Evolutionary conservation across 306 rosid genomes (phyloP).

Genomic region (Trichosanthes truncata): DNA sequence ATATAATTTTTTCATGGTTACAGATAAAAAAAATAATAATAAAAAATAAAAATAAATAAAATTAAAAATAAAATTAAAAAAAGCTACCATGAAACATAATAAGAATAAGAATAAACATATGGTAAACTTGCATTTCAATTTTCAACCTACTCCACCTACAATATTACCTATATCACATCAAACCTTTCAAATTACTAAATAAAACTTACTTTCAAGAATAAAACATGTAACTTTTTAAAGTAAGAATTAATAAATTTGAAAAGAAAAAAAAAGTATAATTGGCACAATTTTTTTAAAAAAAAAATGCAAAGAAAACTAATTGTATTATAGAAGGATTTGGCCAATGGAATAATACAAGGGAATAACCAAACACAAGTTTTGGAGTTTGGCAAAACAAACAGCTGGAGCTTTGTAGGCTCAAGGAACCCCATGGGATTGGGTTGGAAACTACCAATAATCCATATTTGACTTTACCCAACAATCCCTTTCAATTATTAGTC

Average conservation of each 20-base stretch:
- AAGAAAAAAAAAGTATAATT: no score
- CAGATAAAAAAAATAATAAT: no score
- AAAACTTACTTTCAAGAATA: no score
- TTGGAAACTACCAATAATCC: not conserved
- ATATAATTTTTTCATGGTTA: no score
- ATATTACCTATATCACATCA: no score
- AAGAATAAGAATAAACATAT: no score
- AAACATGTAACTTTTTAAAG: not conserved
- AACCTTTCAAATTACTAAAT: no score
- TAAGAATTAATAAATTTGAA: no score
- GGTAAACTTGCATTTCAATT: not conserved
- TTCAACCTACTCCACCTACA: not conserved
- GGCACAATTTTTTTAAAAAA: no score
- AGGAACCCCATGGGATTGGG: not conserved
- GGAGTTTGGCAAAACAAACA: not conserved
- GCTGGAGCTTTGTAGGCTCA: slow-evolving; percentile 2
- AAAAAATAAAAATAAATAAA: no score
- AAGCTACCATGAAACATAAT: no score
- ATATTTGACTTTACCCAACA: not conserved
- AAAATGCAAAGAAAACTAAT: not conserved
- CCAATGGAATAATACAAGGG: not conserved
- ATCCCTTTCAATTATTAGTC: not conserved
- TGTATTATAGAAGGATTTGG: not conserved
- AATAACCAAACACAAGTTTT: not conserved
- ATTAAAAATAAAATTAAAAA: no score